Evolutionary conservation across 441 rosid genomes (phyloP), one percentile per base, ranked within the genome.

Genomic region (Gossypium trilobum): DNA sequence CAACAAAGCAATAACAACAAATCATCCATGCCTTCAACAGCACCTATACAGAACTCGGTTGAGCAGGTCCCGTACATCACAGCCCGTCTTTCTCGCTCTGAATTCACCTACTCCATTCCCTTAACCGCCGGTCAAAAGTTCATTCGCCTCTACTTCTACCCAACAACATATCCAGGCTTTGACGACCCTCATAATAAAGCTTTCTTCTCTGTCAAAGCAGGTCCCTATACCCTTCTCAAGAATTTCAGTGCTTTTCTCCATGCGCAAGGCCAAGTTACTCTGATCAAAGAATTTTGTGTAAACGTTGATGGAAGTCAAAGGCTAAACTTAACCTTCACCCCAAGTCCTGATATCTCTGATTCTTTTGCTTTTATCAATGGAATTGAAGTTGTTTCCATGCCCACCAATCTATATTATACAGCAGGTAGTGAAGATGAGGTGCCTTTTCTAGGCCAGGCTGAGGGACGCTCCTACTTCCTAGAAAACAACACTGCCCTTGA

Each of bases 331-430:
- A 76, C 69, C 39, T 72, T 80, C 42, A 65, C 33, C 6, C 70
- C 70, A 13, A 78, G 68, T 42, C 80, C 77, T 5, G 56, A 60
- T 17, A 33, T 58, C 42, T 7, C 6, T 1, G 77, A 52, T 17
- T 75, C 82, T 16, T 80, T 58, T 52, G 81, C 76, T 13, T 83
- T 80, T 4, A 23, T 80, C 52, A 80, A 72, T 52, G 75, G 39
- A 29, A 72, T 76, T 16, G 78, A 80, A 57, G 65, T 83, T 62
- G 67, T 66, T 63, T 66, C 77, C 1, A 54, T 80, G 64, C 79
- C 77, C 0, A 51, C 55, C 0, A 36, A 75, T 68, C 70, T 87
- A 7, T 66, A 66, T 66, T 66, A 66, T 7, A 4, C 73, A 0
- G 76, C 70, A 0, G 74, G 29, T 0, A 58, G 19, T 69, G 68